phyloP scores from a whole-genome alignment of 1,139 yeast species.

The Pichia sp. region DNA sequence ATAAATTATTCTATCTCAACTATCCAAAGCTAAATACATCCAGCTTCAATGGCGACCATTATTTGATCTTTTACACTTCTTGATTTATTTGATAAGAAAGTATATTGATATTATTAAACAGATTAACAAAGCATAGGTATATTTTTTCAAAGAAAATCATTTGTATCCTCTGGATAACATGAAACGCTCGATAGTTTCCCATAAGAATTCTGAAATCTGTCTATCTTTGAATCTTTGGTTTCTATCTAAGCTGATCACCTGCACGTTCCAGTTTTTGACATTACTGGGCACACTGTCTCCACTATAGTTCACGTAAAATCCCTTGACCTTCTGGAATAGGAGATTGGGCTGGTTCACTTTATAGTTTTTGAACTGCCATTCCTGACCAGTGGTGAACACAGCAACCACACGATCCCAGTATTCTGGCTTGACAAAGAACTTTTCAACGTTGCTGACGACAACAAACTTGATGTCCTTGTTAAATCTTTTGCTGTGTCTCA shows the following conservation, averaged over 20 bases:
- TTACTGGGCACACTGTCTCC: conserved; percentile 78
- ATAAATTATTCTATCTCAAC: too few species aligned
- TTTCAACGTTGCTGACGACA: conserved; percentile 84
- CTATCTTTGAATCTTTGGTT: conserved; percentile 83
- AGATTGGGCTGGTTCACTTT: conserved; percentile 76
- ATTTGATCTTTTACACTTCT: too few species aligned
- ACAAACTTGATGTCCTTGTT: conserved; percentile 57
- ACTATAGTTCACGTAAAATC: conserved; percentile 69
- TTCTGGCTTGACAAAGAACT: conserved; percentile 90
- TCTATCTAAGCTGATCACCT: conserved; percentile 71
- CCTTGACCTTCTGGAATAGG: conserved; percentile 79
- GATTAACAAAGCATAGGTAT: neutral
- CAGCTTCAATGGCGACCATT: too few species aligned
- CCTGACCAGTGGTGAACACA: conserved; percentile 92
- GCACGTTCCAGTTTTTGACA: conserved; percentile 84
- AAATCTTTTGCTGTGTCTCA: conserved; percentile 54
- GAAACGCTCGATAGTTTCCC: conserved; percentile 70
- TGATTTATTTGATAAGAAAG: too few species aligned
- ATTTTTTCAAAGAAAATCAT: conserved; percentile 12
- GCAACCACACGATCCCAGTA: conserved; percentile 97
- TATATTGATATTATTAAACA: neutral
- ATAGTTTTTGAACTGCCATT: conserved; percentile 92
- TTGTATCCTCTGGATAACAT: conserved; percentile 45
- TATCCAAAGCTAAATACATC: too few species aligned
- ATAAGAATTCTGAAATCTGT: conserved; percentile 77